Conservation (phyloP, 208 protist genomes). For the Borovskyia barvae region DNA sequence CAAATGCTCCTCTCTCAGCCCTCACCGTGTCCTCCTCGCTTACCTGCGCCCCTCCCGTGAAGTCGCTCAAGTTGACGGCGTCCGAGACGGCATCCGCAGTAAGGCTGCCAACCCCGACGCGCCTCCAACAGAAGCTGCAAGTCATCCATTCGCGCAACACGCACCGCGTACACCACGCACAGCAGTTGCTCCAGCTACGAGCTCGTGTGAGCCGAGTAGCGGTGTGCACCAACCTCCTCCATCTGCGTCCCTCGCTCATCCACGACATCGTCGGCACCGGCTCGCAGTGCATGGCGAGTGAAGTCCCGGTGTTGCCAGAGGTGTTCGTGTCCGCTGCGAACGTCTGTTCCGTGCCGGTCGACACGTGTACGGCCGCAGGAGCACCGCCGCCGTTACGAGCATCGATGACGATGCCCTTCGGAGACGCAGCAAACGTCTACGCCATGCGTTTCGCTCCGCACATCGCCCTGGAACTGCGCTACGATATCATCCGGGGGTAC, state of each 20-base stretch:
- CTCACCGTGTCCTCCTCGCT: neutral
- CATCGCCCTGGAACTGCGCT: constrained; percentile 78
- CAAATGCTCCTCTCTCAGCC: neutral
- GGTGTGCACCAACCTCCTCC: constrained; percentile 38
- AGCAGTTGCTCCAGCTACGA: constrained; percentile 25
- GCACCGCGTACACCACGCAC: constrained; percentile 30
- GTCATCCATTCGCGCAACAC: constrained; percentile 33
- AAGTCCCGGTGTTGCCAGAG: constrained; percentile 62
- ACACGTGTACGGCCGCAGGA: neutral
- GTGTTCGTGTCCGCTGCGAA: constrained; percentile 30
- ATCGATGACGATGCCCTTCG: constrained; percentile 12
- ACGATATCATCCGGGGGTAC: constrained; percentile 39
- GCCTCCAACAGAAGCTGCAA: constrained; percentile 34
- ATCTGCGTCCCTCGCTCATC: constrained; percentile 22
- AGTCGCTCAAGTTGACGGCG: constrained; percentile 1
- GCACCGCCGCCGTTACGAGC: neutral
- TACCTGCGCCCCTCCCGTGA: neutral
- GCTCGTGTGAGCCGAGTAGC: constrained; percentile 33
- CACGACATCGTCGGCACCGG: constrained; percentile 67
- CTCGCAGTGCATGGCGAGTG: constrained; percentile 37
- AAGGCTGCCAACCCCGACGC: constrained; percentile 7
- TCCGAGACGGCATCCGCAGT: neutral
- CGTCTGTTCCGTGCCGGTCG: neutral
- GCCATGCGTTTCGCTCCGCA: constrained; percentile 64
- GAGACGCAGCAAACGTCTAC: constrained; percentile 37